Percentiles rank a stretch among this genome's conserved stretches.
Evolutionary conservation across 2,329 filamentous ascomycete species (phyloP).

Genomic region (Knoxdaviesia capensis): DNA sequence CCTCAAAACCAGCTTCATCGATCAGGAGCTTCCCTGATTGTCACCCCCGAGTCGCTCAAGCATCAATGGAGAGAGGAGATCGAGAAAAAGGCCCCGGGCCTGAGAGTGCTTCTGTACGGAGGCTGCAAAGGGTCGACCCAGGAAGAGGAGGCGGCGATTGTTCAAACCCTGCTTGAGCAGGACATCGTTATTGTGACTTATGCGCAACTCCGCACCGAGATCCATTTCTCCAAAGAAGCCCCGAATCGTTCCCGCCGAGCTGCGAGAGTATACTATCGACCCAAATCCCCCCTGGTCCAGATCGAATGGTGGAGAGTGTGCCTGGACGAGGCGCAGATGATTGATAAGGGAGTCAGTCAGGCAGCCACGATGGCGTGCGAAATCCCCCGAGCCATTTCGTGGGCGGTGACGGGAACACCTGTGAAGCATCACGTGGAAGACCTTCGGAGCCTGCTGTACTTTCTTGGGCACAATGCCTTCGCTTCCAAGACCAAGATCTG

Average conservation of each 20-base stretch:
- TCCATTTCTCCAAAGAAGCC: conserved; percentile 53
- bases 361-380: conserved; percentile 62
- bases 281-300: conserved; percentile 57
- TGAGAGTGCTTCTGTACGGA: conserved; percentile 35
- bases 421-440: conserved; percentile 62
- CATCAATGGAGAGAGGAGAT: conserved; percentile 44
- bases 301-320: conserved; percentile 78
- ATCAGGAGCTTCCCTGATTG: conserved; percentile 38
- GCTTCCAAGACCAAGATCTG: conserved; percentile 44
- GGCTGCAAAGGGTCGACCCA: conserved; percentile 21
- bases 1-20: conserved; percentile 15
- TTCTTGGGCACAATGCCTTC: conserved; percentile 63
- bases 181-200: conserved; percentile 48
- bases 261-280: conserved; percentile 42
- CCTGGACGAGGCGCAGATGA: conserved; percentile 71
- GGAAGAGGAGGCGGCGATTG: conserved; percentile 17
- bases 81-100: conserved; percentile 31
- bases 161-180: conserved; percentile 24
- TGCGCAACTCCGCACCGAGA: conserved; percentile 53
- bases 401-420: conserved; percentile 85
- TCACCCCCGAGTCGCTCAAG: conserved; percentile 34
- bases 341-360: conserved; percentile 71
- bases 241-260: conserved; percentile 50
- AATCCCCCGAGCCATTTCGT: conserved; percentile 70
- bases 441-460: conserved; percentile 60